Conservation (phyloP, 163 green algal genomes). For the Chlamydomonas reinhardtii region DNA sequence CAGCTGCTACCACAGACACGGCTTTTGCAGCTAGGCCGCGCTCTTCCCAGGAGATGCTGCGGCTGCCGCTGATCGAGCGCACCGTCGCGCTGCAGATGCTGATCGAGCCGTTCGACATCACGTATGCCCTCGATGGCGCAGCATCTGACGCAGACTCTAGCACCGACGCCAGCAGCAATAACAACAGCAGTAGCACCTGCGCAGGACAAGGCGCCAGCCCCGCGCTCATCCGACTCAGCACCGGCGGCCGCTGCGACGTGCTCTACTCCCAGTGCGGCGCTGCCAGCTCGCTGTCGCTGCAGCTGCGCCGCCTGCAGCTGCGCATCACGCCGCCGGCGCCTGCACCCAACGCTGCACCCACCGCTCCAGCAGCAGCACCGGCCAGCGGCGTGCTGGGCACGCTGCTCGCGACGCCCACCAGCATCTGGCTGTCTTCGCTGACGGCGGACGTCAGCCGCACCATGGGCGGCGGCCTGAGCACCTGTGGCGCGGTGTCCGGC, state of each 20-base stretch:
- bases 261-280: neutral
- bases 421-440: too few relatives aligned
- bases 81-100: neutral
- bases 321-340: constrained; percentile 9
- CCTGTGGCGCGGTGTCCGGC: neutral
- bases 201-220: too few relatives aligned
- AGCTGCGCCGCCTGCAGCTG: neutral
- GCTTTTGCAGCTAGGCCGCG: too few relatives aligned
- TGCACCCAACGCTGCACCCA: neutral
- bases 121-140: neutral
- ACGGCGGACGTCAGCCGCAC: too few relatives aligned
- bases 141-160: too few relatives aligned
- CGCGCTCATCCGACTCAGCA: too few relatives aligned
- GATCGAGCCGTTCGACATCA: constrained; percentile 28
- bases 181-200: neutral
- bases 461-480: neutral
- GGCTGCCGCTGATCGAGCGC: constrained; percentile 20
- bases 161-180: neutral
- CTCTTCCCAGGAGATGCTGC: neutral
- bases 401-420: too few relatives aligned
- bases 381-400: too few relatives aligned
- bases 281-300: neutral
- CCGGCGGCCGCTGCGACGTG: too few relatives aligned
- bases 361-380: too few relatives aligned
- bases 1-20: neutral